Evolutionary conservation across 257 asterid species (phyloP).

Genomic region (Oldenlandia corymbosa): DNA sequence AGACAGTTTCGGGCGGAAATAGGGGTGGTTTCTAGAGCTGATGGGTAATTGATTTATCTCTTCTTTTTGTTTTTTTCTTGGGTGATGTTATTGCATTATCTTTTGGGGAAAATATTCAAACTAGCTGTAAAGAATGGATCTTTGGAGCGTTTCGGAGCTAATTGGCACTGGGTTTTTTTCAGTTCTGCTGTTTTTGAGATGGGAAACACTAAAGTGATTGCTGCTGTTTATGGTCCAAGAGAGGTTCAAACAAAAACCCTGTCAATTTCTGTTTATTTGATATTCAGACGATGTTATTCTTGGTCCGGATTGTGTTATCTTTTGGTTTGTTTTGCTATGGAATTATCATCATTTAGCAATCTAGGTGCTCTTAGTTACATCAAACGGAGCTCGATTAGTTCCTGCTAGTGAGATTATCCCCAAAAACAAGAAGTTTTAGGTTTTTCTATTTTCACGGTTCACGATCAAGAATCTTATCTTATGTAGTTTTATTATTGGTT

Average conservation of each 20-base stretch:
- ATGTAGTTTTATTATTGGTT: background rate
- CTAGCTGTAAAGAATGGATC: background rate
- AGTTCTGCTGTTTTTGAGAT: conserved; percentile 93
- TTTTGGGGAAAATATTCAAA: no score
- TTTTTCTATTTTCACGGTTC: no score
- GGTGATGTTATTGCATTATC: background rate
- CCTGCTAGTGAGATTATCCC: no score
- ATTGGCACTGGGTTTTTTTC: conserved; percentile 20
- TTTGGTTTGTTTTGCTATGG: no score
- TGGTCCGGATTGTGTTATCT: no score
- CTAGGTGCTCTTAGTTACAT: no score
- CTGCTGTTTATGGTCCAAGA: conserved; percentile 97
- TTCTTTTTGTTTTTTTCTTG: background rate
- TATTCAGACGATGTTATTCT: no score
- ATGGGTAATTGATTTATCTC: conserved; percentile 57
- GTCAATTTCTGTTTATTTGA: background rate
- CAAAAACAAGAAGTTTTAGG: no score
- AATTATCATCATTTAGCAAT: no score
- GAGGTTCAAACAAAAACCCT: conserved; percentile 61
- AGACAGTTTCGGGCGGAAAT: conserved; percentile 89
- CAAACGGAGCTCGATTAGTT: no score
- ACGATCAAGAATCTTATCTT: background rate
- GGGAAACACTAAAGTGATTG: conserved; percentile 98
- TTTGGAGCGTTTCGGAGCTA: background rate
- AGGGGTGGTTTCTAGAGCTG: conserved; percentile 85